A percentile compares a stretch with the other conserved stretches of the same genome.
These are phyloP conservation scores for Heliophila coronopifolia DNA, from an alignment of 441 rosid species.

Conservation along the genomic window DNA sequence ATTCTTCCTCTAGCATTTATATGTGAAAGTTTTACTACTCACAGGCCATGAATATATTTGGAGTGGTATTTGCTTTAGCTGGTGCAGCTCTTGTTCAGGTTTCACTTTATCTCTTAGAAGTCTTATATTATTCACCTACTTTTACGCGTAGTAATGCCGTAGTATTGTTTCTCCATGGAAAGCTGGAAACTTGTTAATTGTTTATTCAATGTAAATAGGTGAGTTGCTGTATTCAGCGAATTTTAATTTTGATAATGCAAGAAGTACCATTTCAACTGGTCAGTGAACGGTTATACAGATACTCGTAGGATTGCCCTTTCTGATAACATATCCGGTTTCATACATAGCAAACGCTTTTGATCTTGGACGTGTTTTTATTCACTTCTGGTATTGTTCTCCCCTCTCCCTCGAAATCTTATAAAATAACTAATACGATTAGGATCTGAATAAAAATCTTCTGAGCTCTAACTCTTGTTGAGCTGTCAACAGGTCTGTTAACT, in stretches of 20 bases:
- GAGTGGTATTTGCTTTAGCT: conserved; percentile 69
- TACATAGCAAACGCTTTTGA: conserved; percentile 81
- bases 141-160: neutral
- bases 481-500: conserved; percentile 87
- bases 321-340: conserved; percentile 51
- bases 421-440: neutral
- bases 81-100: conserved; percentile 93
- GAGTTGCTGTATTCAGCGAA: conserved; percentile 41
- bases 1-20: conserved; percentile 8
- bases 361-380: conserved; percentile 92
- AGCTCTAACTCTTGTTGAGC: conserved; percentile 19
- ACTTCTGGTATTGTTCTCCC: conserved; percentile 59
- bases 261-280: conserved; percentile 32
- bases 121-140: neutral
- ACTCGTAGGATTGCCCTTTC: conserved; percentile 74
- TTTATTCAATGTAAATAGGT: conserved; percentile 40
- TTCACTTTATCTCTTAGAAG: conserved; percentile 11
- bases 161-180: neutral
- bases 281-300: conserved; percentile 61
- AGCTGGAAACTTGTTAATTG: conserved; percentile 25
- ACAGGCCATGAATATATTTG: conserved; percentile 64
- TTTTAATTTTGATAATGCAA: conserved; percentile 28
- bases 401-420: neutral
- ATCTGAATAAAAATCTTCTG: conserved; percentile 5
- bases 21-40: conserved; percentile 17